Base-by-base conservation (phyloP, 2,329 filamentous ascomycete species). In the Cladorrhinum sp. region DNA sequence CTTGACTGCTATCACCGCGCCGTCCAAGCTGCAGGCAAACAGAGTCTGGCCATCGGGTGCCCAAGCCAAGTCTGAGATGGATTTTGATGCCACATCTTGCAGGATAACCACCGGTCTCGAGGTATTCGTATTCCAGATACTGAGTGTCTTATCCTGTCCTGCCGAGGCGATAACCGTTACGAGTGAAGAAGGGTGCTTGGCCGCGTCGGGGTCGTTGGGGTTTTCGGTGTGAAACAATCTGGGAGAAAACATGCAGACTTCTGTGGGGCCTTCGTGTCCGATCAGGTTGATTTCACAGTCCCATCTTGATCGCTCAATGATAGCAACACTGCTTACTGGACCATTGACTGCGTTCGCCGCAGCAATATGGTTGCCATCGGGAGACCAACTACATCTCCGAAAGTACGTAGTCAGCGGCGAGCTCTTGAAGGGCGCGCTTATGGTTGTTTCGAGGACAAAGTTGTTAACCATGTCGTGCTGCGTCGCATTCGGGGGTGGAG, bases 351-450 rank as follows among this genome's bases (percentile, higher is more conserved):
- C 93, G 73, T 99, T 99, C 6, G 95, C 92, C 3, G 95, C 95
- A 2, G 95, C 95, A 64, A 99, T 98, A 69, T 98, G 94, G 70
- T 94, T 93, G 7, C 95, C 95, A 73, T 99, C 95, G 0, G 95
- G 96, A 1, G 92, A 97, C 95, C 95, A 99, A 1, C 94, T 98
- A 73, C 93, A 98, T 65, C 95, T 83, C 63, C 95, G 86, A 73
- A 99, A 99, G 74, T 99, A 99, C 1, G 95, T 98, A 0, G 95
- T 99, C 8, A 99, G 81, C 3, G 95, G 95, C 1, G 93, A 97
- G 66, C 91, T 92, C 70, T 88, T 86, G 69, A 99, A 99, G 0
- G 95, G 95, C 0, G 86, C 81, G 58, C 85, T 87, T 66, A 99
- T 96, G 1, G 91, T 96, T n/a, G 89, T 88, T 73, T 98, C 95